Conservation (phyloP, 352 stramenopile genomes). For the Phytophthora boehmeriae region DNA sequence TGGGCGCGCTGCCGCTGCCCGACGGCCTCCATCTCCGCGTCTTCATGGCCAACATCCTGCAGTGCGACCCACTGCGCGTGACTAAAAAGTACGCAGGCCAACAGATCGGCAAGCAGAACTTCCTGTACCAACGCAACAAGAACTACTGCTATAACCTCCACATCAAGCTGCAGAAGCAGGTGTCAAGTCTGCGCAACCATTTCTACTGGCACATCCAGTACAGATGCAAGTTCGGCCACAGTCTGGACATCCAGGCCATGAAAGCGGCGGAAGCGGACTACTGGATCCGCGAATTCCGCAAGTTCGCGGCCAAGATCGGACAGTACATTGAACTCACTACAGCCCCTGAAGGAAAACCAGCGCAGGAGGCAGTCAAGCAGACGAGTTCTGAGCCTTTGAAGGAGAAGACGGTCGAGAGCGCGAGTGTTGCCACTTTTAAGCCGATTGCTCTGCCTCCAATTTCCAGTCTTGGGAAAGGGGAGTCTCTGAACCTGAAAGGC, state of each 20-base stretch:
- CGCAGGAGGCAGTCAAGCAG: background rate
- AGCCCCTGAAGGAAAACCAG: background rate
- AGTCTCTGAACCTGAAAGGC: conserved; percentile 6
- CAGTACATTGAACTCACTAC: conserved; percentile 54
- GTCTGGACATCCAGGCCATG: conserved; percentile 67
- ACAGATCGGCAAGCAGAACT: conserved; percentile 83
- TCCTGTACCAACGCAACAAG: conserved; percentile 63
- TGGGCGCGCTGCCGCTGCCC: conserved; percentile 67
- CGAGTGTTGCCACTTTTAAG: background rate
- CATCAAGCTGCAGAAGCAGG: conserved; percentile 77
- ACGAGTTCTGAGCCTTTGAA: background rate
- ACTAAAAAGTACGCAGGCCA: conserved; percentile 84
- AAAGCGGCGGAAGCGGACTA: conserved; percentile 73
- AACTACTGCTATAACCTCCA: conserved; percentile 81
- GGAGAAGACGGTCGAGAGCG: background rate
- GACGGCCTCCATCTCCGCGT: conserved; percentile 73
- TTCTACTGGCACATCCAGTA: conserved; percentile 88
- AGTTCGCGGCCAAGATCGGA: conserved; percentile 68
- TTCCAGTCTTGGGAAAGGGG: conserved; percentile 8
- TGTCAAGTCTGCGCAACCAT: conserved; percentile 81
- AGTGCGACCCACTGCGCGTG: conserved; percentile 82
- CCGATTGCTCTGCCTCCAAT: conserved; percentile 16
- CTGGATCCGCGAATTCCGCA: conserved; percentile 70
- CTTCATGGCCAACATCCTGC: conserved; percentile 76
- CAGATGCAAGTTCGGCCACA: conserved; percentile 64